Conservation (phyloP, 2,329 filamentous ascomycete genomes). For the Didymosphaeria variabile region DNA sequence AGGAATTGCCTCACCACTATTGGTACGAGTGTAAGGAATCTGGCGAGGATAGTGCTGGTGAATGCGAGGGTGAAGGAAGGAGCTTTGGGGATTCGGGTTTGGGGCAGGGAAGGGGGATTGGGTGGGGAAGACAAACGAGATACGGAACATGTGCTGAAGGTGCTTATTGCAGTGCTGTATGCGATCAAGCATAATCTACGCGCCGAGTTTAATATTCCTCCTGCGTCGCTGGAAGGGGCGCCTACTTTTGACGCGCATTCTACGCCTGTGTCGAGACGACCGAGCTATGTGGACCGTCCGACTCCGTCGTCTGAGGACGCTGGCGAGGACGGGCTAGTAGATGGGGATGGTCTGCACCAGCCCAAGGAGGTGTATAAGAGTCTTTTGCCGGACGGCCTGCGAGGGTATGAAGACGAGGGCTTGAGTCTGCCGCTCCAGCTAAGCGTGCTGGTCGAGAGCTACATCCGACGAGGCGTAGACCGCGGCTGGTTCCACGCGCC, state of each 20-base stretch:
- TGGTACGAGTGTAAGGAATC: constrained; percentile 67
- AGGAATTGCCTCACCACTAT: constrained; percentile 65
- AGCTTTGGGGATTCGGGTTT: not conserved
- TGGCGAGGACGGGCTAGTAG: constrained; percentile 30
- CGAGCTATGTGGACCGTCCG: constrained; percentile 42
- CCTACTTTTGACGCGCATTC: constrained; percentile 28
- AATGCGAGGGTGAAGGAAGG: constrained; percentile 49
- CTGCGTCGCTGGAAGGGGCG: constrained; percentile 34
- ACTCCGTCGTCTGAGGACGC: constrained; percentile 25
- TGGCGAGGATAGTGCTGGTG: constrained; percentile 65
- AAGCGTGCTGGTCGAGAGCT: constrained; percentile 67
- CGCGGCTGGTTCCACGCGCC: constrained; percentile 69
- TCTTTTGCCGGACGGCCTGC: constrained; percentile 60
- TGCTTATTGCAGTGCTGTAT: constrained; percentile 69
- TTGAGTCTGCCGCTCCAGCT: constrained; percentile 69
- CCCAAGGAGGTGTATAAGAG: constrained; percentile 59
- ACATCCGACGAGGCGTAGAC: constrained; percentile 65
- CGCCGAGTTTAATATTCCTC: constrained; percentile 64
- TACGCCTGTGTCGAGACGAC: constrained; percentile 29
- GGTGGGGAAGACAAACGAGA: constrained; percentile 59
- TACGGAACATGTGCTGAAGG: constrained; percentile 66
- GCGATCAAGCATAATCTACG: constrained; percentile 71
- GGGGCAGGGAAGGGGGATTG: constrained; percentile 22
- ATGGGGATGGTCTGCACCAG: constrained; percentile 21
- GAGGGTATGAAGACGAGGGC: constrained; percentile 65